phyloP scores from a whole-genome alignment of 1,284 basidiomycete genomes.

The Ustanciosporium gigantosporum region DNA sequence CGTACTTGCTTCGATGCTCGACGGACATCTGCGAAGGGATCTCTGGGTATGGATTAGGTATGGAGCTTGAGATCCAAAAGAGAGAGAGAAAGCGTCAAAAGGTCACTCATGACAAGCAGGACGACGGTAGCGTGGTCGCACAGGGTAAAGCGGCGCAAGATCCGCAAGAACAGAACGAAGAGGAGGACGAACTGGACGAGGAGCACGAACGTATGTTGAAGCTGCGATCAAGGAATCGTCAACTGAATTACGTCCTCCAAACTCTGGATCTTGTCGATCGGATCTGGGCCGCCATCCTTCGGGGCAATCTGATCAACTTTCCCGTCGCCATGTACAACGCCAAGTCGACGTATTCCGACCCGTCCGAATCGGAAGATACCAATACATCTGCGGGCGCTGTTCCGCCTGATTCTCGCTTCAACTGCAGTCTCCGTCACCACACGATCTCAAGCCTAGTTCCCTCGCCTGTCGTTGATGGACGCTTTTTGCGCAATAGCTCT shows the following conservation, averaged over 20 bases:
- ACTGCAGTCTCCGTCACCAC: not conserved
- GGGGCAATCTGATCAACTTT: slow-evolving; percentile 36
- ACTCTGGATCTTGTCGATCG: slow-evolving; percentile 48
- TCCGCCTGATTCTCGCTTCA: not conserved
- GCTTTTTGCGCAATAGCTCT: slow-evolving; percentile 5
- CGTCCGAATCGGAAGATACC: not conserved
- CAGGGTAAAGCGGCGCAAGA: not conserved
- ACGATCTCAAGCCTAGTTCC: slow-evolving; percentile 14
- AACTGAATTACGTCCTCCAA: slow-evolving; percentile 38
- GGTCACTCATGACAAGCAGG: not conserved
- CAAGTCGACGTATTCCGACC: slow-evolving; percentile 15
- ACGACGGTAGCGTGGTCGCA: not conserved
- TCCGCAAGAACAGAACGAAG: not conserved
- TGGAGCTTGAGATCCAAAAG: slow-evolving; percentile 10
- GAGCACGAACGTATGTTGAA: slow-evolving; percentile 6
- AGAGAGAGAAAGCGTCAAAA: slow-evolving; percentile 6
- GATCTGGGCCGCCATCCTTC: slow-evolving; percentile 45
- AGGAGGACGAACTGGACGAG: slow-evolving; percentile 11
- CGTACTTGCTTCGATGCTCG: slow-evolving; percentile 47
- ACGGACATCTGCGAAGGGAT: slow-evolving; percentile 51
- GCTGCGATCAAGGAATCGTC: slow-evolving; percentile 4
- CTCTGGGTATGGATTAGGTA: slow-evolving; percentile 37
- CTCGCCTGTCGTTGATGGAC: slow-evolving; percentile 26
- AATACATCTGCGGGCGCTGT: not conserved
- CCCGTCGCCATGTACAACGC: slow-evolving; percentile 19